Evolutionary conservation across 805 yeast species (phyloP).

Genomic region (Wickerhamiella lipophila): DNA sequence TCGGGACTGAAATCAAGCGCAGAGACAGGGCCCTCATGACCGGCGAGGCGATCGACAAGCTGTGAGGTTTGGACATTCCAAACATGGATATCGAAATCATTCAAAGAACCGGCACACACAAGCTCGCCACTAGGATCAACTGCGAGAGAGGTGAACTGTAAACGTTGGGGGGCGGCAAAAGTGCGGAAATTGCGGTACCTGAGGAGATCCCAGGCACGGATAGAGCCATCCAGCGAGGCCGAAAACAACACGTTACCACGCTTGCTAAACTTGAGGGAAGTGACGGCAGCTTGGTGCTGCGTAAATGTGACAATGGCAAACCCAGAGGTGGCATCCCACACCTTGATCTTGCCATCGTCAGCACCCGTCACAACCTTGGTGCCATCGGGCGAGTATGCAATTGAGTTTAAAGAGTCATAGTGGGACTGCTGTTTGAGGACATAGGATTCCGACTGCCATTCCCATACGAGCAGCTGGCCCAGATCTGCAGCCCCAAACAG

Average conservation of each 20-base stretch:
- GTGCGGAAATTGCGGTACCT: conserved; percentile 90
- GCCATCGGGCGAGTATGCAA: conserved; percentile 91
- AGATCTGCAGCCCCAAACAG: conserved; percentile 83
- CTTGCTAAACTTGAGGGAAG: conserved; percentile 76
- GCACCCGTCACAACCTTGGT: conserved; percentile 83
- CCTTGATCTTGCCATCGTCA: conserved; percentile 92
- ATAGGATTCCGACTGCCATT: conserved; percentile 97
- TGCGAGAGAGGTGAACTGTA: conserved; percentile 79
- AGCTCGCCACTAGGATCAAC: conserved; percentile 97
- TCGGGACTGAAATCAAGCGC: conserved; percentile 80
- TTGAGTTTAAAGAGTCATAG: conserved; percentile 73
- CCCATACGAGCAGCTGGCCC: conserved; percentile 94
- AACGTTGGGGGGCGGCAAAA: conserved; percentile 77
- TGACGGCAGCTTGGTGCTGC: conserved; percentile 82
- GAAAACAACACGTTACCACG: conserved; percentile 85
- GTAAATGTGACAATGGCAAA: conserved; percentile 85
- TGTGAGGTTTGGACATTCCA: conserved; percentile 98
- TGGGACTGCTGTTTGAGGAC: conserved; percentile 95
- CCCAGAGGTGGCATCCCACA: conserved; percentile 91
- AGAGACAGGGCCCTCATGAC: conserved; percentile 94
- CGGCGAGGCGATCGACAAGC: conserved; percentile 70
- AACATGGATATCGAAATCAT: conserved; percentile 78
- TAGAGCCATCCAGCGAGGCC: conserved; percentile 89
- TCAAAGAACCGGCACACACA: conserved; percentile 87
- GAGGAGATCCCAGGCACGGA: conserved; percentile 91